phyloP scores from a whole-genome alignment of 225 moss, liverwort and hornwort species.

The Anthoceros angustus region DNA sequence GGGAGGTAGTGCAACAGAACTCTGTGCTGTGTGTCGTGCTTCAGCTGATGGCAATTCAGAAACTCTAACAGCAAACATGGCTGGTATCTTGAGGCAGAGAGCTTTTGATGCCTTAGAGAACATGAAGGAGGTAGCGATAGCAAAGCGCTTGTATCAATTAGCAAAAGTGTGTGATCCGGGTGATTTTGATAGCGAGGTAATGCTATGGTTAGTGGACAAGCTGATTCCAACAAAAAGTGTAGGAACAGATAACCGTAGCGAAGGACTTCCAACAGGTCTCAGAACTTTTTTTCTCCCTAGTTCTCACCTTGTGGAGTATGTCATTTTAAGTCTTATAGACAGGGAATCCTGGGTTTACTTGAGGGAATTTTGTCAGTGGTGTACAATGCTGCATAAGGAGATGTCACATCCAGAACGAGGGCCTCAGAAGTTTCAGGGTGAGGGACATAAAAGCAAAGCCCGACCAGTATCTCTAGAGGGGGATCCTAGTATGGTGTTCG shows the following conservation, averaged over 20 bases:
- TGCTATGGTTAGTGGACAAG: slow-evolving; percentile 85
- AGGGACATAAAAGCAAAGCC: not conserved
- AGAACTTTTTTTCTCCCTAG: slow-evolving; percentile 26
- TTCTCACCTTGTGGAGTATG: slow-evolving; percentile 50
- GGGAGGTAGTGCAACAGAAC: too few relatives aligned
- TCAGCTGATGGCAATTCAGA: not conserved
- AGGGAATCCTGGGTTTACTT: slow-evolving; percentile 61
- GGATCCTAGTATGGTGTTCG: too few relatives aligned
- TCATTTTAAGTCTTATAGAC: slow-evolving; percentile 50
- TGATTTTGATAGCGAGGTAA: slow-evolving; percentile 55
- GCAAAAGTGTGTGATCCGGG: slow-evolving; percentile 28
- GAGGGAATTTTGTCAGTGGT: slow-evolving; percentile 69
- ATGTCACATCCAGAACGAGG: slow-evolving; percentile 13
- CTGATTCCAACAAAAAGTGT: slow-evolving; percentile 20
- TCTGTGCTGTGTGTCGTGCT: not conserved
- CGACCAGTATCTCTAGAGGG: too few relatives aligned
- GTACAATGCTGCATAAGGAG: slow-evolving; percentile 27
- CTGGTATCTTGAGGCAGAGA: slow-evolving; percentile 48
- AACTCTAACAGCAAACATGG: slow-evolving; percentile 21
- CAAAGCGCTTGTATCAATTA: slow-evolving; percentile 56
- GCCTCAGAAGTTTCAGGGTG: slow-evolving; percentile 7
- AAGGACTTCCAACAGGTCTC: slow-evolving; percentile 15
- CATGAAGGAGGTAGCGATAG: slow-evolving; percentile 32
- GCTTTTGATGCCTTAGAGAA: slow-evolving; percentile 59
- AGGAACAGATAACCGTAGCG: slow-evolving; percentile 1